phyloP scores from a whole-genome alignment of 75 land plant species.

The Azolla pinnata region DNA sequence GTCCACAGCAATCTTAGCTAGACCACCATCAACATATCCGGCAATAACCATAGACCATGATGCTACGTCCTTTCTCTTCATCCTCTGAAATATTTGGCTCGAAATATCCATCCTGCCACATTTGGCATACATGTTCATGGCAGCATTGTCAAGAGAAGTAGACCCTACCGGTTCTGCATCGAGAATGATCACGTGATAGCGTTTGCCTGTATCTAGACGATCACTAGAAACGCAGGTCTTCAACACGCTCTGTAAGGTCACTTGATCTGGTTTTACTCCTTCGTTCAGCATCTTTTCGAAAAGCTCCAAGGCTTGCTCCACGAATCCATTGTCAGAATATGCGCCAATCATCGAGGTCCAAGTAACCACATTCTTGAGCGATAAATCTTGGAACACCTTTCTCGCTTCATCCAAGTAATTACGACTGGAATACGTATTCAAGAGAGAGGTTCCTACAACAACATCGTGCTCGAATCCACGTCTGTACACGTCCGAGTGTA shows the following conservation, averaged over 20 bases:
- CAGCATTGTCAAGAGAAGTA: conserved; percentile 34
- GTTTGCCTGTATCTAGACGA: too few relatives aligned
- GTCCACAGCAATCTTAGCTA: not conserved
- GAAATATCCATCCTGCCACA: conserved; percentile 27
- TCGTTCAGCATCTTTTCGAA: conserved; percentile 15
- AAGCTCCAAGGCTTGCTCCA: not conserved
- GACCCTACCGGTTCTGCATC: conserved; percentile 7
- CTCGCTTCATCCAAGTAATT: conserved; percentile 2
- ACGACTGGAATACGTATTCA: too few relatives aligned
- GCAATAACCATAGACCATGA: not conserved
- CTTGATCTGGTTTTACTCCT: conserved; percentile 12
- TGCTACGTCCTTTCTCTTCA: not conserved
- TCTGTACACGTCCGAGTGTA: too few relatives aligned
- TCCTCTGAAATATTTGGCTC: not conserved
- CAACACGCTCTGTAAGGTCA: conserved; percentile 15
- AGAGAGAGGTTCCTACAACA: too few relatives aligned
- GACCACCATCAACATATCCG: not conserved
- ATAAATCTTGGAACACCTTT: not conserved
- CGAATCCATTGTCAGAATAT: not conserved
- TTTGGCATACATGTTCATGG: conserved; percentile 50
- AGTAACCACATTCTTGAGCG: not conserved
- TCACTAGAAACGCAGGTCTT: conserved; percentile 4
- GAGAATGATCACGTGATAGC: too few relatives aligned
- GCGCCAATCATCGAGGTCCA: not conserved
- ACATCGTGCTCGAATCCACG: too few relatives aligned